Evolutionary conservation across 2,329 filamentous ascomycete species (phyloP).

Genomic region (Pseudovirgaria hyperparasitica): DNA sequence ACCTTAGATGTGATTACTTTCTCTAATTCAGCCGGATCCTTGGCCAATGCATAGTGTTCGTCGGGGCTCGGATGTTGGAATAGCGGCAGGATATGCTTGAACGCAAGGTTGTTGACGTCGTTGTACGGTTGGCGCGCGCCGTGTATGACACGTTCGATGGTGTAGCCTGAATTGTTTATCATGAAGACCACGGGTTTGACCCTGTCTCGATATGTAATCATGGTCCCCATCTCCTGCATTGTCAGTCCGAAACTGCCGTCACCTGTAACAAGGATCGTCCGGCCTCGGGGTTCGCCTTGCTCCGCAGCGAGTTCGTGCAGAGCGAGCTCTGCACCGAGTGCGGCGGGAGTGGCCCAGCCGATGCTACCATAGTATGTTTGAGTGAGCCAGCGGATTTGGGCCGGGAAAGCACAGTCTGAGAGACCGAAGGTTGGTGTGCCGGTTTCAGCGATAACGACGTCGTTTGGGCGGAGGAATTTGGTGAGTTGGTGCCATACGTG

Average conservation of each 20-base stretch:
- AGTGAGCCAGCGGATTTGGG: slow-evolving; percentile 14
- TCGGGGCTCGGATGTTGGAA: slow-evolving; percentile 21
- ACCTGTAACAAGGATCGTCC: slow-evolving; percentile 47
- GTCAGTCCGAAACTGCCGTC: slow-evolving; percentile 56
- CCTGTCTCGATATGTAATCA: slow-evolving; percentile 32
- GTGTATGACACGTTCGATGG: slow-evolving; percentile 34
- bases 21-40: slow-evolving; percentile 24
- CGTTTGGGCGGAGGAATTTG: slow-evolving; percentile 22
- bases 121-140: slow-evolving; percentile 28
- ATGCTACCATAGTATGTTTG: slow-evolving; percentile 33
- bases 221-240: slow-evolving; percentile 52
- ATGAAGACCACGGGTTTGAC: slow-evolving; percentile 27
- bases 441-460: slow-evolving; percentile 29
- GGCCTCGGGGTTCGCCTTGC: slow-evolving; percentile 7
- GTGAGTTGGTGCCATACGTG: slow-evolving; percentile 30
- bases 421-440: slow-evolving; percentile 28
- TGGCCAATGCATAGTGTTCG: slow-evolving; percentile 21
- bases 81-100: slow-evolving; percentile 27
- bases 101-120: slow-evolving; percentile 26
- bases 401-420: slow-evolving; percentile 19
- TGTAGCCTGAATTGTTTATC: slow-evolving; percentile 36
- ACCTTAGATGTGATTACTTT: slow-evolving; percentile 17
- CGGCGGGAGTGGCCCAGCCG: slow-evolving; percentile 29
- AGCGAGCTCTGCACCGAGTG: slow-evolving; percentile 33
- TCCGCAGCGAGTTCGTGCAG: slow-evolving; percentile 30